These are phyloP conservation scores for Xanthoconium stramineum DNA, from an alignment of 768 basidiomycete genomes.

Conservation along the genomic window DNA sequence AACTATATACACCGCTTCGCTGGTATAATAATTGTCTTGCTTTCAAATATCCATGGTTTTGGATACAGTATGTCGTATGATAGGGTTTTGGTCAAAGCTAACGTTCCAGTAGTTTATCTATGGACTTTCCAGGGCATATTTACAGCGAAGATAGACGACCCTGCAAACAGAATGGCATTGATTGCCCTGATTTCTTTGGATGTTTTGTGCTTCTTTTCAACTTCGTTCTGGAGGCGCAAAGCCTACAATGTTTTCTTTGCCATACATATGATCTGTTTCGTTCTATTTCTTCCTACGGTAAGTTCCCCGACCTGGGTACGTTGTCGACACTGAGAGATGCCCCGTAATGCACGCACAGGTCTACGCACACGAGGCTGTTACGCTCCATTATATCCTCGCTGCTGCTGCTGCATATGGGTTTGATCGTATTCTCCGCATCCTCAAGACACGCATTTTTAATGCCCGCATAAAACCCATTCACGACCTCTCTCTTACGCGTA, in stretches of 20 bases:
- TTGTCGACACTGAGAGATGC: slow-evolving; percentile 11
- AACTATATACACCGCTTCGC: slow-evolving; percentile 57
- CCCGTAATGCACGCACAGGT: slow-evolving; percentile 15
- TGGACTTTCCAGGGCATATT: slow-evolving; percentile 28
- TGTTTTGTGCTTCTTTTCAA: slow-evolving; percentile 38
- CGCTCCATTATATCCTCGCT: slow-evolving; percentile 41
- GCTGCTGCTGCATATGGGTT: slow-evolving; percentile 40
- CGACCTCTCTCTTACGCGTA: slow-evolving; percentile 43
- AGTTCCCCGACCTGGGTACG: slow-evolving; percentile 3
- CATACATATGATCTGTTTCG: slow-evolving; percentile 42
- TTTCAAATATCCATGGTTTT: slow-evolving; percentile 40
- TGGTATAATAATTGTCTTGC: slow-evolving; percentile 41
- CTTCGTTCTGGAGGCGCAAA: slow-evolving; percentile 39
- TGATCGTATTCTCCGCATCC: slow-evolving; percentile 44
- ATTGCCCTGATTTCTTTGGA: slow-evolving; percentile 35
- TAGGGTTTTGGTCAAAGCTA: neutral
- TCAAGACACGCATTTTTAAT: slow-evolving; percentile 42
- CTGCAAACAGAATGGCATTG: slow-evolving; percentile 27
- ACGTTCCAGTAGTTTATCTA: slow-evolving; percentile 22
- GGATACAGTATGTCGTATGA: slow-evolving; percentile 35
- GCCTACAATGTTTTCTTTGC: slow-evolving; percentile 44
- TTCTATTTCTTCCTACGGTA: slow-evolving; percentile 38
- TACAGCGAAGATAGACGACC: slow-evolving; percentile 2
- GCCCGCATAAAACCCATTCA: slow-evolving; percentile 46
- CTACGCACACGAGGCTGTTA: slow-evolving; percentile 20